These are phyloP conservation scores for Chaetomium globosum DNA, from an alignment of 2,329 filamentous ascomycete genomes.

Conservation along the genomic window DNA sequence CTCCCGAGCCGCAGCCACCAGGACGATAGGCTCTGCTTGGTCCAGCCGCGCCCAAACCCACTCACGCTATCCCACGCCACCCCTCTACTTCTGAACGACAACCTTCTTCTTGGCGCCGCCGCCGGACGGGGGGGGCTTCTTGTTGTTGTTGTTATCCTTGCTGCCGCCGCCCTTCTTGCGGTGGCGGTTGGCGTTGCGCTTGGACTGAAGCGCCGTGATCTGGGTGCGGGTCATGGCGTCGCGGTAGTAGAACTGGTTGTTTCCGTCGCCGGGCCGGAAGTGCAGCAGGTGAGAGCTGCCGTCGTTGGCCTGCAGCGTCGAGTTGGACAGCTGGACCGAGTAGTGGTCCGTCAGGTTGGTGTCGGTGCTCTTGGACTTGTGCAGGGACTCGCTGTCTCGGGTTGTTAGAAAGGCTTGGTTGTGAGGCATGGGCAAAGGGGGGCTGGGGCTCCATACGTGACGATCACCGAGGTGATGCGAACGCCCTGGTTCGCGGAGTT, in stretches of 20 bases:
- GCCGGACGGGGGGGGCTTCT: not conserved
- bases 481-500: not conserved
- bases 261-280: not conserved
- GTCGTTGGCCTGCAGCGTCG: not conserved
- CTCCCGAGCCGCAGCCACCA: not conserved
- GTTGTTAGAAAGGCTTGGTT: not conserved
- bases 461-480: not conserved
- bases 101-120: not conserved
- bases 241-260: not conserved
- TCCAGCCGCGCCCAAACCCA: not conserved
- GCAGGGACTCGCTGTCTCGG: not conserved
- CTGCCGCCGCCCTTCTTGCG: not conserved
- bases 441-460: not conserved
- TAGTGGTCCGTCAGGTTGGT: not conserved
- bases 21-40: not conserved
- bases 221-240: not conserved
- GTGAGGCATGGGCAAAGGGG: not conserved
- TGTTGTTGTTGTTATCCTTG: not conserved
- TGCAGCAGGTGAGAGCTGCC: not conserved
- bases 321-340: constrained; percentile 1
- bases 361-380: constrained; percentile 3
- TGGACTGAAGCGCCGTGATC: not conserved
- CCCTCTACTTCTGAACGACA: not conserved
- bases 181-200: not conserved
- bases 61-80: not conserved